Conservation (phyloP, 352 stramenopile species). For the Phytophthora crassamura region DNA sequence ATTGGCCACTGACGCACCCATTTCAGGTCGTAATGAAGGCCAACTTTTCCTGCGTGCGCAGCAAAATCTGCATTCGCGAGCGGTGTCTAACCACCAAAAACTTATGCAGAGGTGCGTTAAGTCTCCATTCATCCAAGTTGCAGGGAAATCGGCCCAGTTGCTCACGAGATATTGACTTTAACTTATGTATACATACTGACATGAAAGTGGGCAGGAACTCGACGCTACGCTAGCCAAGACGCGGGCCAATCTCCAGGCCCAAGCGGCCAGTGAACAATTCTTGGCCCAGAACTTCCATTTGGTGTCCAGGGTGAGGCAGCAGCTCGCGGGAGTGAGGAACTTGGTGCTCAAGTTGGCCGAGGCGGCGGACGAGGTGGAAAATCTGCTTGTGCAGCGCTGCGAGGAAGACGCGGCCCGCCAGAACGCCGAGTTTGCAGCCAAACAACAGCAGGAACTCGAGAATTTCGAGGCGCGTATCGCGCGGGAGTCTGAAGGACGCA, state of each 20-base stretch:
- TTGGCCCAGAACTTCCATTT: slow-evolving; percentile 70
- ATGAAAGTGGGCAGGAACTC: slow-evolving; percentile 59
- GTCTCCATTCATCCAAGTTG: slow-evolving; percentile 2
- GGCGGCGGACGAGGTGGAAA: slow-evolving; percentile 75
- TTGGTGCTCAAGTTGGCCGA: slow-evolving; percentile 66
- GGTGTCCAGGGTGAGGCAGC: slow-evolving; percentile 57
- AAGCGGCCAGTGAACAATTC: slow-evolving; percentile 77
- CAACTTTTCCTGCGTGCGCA: slow-evolving; percentile 52
- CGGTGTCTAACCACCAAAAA: slow-evolving; percentile 47
- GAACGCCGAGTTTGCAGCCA: slow-evolving; percentile 74
- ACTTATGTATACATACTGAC: slow-evolving; percentile 10
- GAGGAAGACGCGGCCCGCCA: slow-evolving; percentile 78
- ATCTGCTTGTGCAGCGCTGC: slow-evolving; percentile 65
- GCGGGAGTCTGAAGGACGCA: slow-evolving; percentile 69
- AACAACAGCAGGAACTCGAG: slow-evolving; percentile 80
- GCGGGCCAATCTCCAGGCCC: slow-evolving; percentile 57
- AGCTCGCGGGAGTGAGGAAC: slow-evolving; percentile 51
- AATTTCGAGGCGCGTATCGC: slow-evolving; percentile 70
- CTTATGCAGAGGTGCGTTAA: slow-evolving; percentile 51
- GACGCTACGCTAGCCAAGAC: slow-evolving; percentile 43
- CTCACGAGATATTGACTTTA: slow-evolving; percentile 27
- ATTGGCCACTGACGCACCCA: neutral
- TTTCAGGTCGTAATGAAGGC: slow-evolving; percentile 38
- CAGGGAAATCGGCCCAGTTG: neutral
- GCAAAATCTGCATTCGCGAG: slow-evolving; percentile 39